Evolutionary conservation across 495 filamentous ascomycete species (phyloP).

Genomic region (Aspergillus olivimuriae): DNA sequence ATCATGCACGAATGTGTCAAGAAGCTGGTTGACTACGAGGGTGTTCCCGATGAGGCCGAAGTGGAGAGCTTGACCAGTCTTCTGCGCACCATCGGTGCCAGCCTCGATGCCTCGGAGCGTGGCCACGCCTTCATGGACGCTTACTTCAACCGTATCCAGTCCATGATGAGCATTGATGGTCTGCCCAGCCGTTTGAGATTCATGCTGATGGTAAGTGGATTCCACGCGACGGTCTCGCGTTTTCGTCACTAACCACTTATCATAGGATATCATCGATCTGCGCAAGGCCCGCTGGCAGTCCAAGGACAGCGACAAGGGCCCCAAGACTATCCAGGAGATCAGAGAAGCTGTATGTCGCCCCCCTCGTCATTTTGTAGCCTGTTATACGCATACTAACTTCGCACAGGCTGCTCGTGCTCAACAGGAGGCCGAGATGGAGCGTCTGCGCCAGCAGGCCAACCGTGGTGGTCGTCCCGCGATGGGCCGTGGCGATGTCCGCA

Average conservation of each 20-base stretch:
- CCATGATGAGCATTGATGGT: slow-evolving; percentile 66
- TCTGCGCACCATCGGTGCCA: slow-evolving; percentile 81
- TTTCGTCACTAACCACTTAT: too few relatives aligned
- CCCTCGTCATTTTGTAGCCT: too few relatives aligned
- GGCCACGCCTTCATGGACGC: slow-evolving; percentile 77
- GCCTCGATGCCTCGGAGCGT: slow-evolving; percentile 75
- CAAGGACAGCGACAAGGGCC: slow-evolving; percentile 84
- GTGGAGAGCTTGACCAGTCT: slow-evolving; percentile 92
- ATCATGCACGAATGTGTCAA: slow-evolving; percentile 99
- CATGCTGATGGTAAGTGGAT: slow-evolving; percentile 84
- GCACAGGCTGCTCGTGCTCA: slow-evolving; percentile 65
- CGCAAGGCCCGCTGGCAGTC: slow-evolving; percentile 67
- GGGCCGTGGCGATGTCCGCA: slow-evolving; percentile 81
- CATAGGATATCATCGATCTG: slow-evolving; percentile 76
- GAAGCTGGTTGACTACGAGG: slow-evolving; percentile 93
- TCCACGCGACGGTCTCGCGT: too few relatives aligned
- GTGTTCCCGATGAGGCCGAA: slow-evolving; percentile 88
- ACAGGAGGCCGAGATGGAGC: slow-evolving; percentile 52
- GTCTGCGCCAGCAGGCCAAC: slow-evolving; percentile 38
- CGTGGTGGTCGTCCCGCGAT: slow-evolving; percentile 56
- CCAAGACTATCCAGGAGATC: slow-evolving; percentile 92
- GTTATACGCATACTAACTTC: slow-evolving; percentile 12
- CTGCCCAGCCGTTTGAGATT: slow-evolving; percentile 85
- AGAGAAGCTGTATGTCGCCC: slow-evolving; percentile 70
- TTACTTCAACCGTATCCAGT: slow-evolving; percentile 86